These are phyloP conservation scores for Leucocoprinus birnbaumii DNA, from an alignment of 768 basidiomycete genomes.

Conservation along the genomic window DNA sequence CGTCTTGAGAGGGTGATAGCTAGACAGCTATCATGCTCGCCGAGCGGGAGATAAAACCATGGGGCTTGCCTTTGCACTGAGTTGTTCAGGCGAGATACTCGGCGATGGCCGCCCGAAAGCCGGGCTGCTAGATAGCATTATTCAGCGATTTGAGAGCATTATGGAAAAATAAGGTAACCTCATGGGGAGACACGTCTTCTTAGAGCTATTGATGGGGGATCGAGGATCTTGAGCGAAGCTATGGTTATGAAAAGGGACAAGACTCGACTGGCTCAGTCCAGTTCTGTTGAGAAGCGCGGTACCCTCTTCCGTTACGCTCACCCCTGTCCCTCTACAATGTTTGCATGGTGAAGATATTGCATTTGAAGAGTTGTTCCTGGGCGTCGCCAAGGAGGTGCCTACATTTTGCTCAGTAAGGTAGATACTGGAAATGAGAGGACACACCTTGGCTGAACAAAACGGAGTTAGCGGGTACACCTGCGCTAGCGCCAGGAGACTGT, in stretches of 20 bases:
- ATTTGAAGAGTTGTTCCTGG: not conserved
- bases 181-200: not conserved
- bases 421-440: not conserved
- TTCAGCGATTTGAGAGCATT: not conserved
- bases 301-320: not conserved
- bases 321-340: conserved; percentile 8
- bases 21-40: not conserved
- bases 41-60: not conserved
- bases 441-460: conserved; percentile 5
- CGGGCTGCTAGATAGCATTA: not conserved
- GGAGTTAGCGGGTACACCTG: not conserved
- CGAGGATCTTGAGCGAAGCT: conserved; percentile 4
- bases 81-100: not conserved
- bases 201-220: conserved; percentile 1
- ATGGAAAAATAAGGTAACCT: not conserved
- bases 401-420: not conserved
- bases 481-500: no score
- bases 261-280: conserved; percentile 1
- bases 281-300: not conserved
- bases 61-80: not conserved
- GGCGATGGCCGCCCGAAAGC: conserved; percentile 18
- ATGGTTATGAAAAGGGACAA: conserved; percentile 1
- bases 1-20: not conserved
- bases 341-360: not conserved
- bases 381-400: not conserved